phyloP scores from a whole-genome alignment of 2,329 filamentous ascomycete species.

The Spiromastix sp. region DNA sequence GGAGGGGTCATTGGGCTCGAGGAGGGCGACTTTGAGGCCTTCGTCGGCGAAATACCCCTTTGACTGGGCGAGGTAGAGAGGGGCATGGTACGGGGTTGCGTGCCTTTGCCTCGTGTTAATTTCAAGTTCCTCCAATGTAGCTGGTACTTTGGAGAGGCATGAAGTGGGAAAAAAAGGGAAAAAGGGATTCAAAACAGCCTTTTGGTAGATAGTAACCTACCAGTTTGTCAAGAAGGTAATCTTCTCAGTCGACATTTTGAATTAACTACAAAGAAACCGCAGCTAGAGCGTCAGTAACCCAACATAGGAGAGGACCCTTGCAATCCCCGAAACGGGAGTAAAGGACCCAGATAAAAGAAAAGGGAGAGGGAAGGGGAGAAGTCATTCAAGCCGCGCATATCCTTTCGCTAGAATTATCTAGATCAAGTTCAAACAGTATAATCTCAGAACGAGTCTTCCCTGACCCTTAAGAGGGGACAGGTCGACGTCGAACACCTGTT shows the following conservation, averaged over 20 bases:
- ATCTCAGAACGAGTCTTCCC: slow-evolving; percentile 63
- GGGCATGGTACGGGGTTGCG: slow-evolving; percentile 71
- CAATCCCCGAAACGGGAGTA: too few species aligned
- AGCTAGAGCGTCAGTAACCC: slow-evolving; percentile 27
- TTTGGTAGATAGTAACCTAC: slow-evolving; percentile 37
- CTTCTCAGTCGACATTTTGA: slow-evolving; percentile 80
- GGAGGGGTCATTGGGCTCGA: slow-evolving; percentile 70
- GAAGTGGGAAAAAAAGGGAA: slow-evolving; percentile 3
- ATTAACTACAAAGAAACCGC: too few species aligned
- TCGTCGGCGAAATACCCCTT: slow-evolving; percentile 66
- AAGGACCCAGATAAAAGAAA: slow-evolving; percentile 12
- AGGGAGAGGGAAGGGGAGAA: too few species aligned
- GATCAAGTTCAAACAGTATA: slow-evolving; percentile 76
- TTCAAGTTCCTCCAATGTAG: slow-evolving; percentile 19
- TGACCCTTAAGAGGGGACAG: too few species aligned
- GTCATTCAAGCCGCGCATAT: slow-evolving; percentile 64
- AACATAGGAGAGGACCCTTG: too few species aligned
- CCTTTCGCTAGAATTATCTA: slow-evolving; percentile 82
- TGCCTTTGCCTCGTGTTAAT: too few species aligned
- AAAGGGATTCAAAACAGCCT: too few species aligned
- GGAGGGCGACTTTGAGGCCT: slow-evolving; percentile 64
- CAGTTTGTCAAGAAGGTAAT: slow-evolving; percentile 79
- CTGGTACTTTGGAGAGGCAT: slow-evolving; percentile 9
- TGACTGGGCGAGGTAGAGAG: slow-evolving; percentile 64
- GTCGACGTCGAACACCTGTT: too few species aligned